Conservation (phyloP, 768 basidiomycete species). For the Amanita muscaria region DNA sequence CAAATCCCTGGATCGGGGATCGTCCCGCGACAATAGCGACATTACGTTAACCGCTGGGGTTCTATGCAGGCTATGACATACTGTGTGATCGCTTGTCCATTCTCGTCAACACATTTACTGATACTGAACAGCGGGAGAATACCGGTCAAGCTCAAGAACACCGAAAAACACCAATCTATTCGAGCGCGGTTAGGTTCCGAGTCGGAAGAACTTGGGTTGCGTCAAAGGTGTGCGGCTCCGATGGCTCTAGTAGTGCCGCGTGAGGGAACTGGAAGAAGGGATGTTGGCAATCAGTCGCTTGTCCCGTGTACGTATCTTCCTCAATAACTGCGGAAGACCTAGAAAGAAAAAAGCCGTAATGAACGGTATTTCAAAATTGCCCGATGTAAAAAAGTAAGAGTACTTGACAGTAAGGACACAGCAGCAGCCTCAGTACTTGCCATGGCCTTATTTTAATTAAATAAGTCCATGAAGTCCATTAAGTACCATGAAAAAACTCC, state of each 20-base stretch:
- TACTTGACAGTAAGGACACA: too few species aligned
- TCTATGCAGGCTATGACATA: background rate
- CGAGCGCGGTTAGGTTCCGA: too few species aligned
- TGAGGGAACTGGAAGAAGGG: background rate
- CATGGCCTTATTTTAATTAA: too few species aligned
- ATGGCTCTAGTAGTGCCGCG: background rate
- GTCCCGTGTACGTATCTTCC: constrained; percentile 14
- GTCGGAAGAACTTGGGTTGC: background rate
- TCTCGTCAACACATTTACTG: background rate
- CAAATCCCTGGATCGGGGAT: too few species aligned
- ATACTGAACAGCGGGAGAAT: constrained; percentile 7
- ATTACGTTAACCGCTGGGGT: background rate
- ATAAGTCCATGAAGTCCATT: too few species aligned
- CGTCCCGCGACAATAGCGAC: background rate
- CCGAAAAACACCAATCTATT: constrained; percentile 3
- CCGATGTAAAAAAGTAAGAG: background rate
- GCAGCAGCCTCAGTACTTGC: too few species aligned
- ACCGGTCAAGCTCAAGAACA: constrained; percentile 6
- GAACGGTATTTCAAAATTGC: too few species aligned
- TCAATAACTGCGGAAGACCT: constrained; percentile 12
- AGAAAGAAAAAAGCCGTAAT: too few species aligned
- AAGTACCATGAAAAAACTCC: too few species aligned
- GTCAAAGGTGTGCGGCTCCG: constrained; percentile 1
- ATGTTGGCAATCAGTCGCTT: constrained; percentile 15
- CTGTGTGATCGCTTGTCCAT: background rate